Evolutionary conservation across 805 yeast species (phyloP), one percentile per base, ranked within the genome.

Genomic region (Blastobotrys attinorum): DNA sequence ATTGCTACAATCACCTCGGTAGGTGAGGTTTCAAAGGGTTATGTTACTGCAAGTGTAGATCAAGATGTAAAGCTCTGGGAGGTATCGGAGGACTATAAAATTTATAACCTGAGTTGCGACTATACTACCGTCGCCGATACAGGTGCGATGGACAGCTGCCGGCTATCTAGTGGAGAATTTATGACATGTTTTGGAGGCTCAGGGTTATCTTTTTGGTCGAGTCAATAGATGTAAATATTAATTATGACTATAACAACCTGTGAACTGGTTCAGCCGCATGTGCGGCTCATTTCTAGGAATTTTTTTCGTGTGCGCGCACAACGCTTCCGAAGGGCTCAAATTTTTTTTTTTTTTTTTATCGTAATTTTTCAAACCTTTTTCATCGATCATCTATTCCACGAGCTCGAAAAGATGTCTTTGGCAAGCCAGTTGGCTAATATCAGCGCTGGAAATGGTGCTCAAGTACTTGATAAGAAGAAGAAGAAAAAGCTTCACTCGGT

Each of bases 51-150:
- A 0, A 81, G 96, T 0, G 95, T 87, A 3, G 98, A 92, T 55
- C 98, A 92, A 60, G 69, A 77, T 3, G 66, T 85, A 0, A 70
- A 82, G 43, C 40, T 72, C 3, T 89, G 97, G 97, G 47, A 61
- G 3, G 48, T 68, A 3, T 57, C 55, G n/a, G 58, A 54, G 1
- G 52, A 51, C 0, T 37, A 46, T 2, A 44, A 76, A 22, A 22
- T 37, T 20, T 7, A 25, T 7, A 4, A 15, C 4, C 4, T 32
- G 11, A 22, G 10, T 16, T 15, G 21, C 6, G 44, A 37, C 3
- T 84, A 82, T 60, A 85, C 96, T 1, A 81, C 95, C 0, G 77
- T 88, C 29, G 95, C 97, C 0, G 98, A 90, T 56, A 86, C 96
- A 0, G 97, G 96, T 0, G 79, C 87, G 37, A 62, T 79, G 22